Evolutionary conservation across 306 rosid genomes (phyloP), one percentile per base, ranked within the genome.

Genomic region (Fagus crenata): DNA sequence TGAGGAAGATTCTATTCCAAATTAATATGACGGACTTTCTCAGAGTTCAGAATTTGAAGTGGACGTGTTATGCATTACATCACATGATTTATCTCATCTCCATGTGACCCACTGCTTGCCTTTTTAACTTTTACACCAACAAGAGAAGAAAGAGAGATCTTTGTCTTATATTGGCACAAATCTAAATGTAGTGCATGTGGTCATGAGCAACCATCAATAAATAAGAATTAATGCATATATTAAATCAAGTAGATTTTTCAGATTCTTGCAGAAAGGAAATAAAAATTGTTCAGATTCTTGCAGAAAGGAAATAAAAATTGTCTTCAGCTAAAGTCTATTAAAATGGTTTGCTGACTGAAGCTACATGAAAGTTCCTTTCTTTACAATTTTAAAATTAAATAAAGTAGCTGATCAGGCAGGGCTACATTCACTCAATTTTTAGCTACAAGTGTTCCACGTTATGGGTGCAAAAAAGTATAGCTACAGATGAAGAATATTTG

Each of bases 131-230:
- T 80, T 82, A 37, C 58, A 74, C 32, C 60, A 35, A 55, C 14
- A 8, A 49, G 55, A 49, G 76, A 70, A 46, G 36, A 75, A 73
- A 61, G 75, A 69, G 67, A 80, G 77, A 69, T 59, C 68, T 82
- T 86, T 86, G 90, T 86, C 92, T 89, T 82, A 74, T 39, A 74
- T 61, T 64, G 69, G 83, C 83, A 71, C 90, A 85, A 80, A 87
- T 87, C 84, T 87, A 81, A 81, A 87, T 84, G 88, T 85, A 79
- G 22, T 74, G 75, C 90, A 87, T 82, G 88, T 87, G 90, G 85
- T 17, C 76, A 55, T 72, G 76, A 79, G 74, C 80, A 72, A 72
- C 18, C 59, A 39, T 56, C 75, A 53, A 53, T 32, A 51, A 11
- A 32, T 28, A 53, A 35, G 42, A 9, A 36, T 63, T 22, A 22